Percentiles rank a stretch among this genome's conserved stretches.
Conservation (phyloP, 2,329 filamentous ascomycete species). For the Fusarium phyllophilum region DNA sequence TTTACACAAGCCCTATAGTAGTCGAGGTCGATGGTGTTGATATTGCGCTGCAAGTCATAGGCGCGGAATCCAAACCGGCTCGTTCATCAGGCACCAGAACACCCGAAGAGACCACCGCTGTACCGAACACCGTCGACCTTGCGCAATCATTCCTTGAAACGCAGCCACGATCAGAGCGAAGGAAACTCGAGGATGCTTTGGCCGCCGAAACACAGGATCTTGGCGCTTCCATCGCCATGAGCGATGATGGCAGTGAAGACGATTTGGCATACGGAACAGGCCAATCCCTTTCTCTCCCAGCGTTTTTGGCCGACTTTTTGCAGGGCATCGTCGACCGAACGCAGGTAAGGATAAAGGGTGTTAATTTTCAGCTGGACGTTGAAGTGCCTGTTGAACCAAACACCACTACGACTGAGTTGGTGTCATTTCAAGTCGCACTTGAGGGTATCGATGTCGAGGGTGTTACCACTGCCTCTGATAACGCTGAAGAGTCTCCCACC, state of each 20-base stretch:
- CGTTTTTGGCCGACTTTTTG: constrained; percentile 76
- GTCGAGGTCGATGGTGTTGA: constrained; percentile 86
- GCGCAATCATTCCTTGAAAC: constrained; percentile 82
- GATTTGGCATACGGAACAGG: constrained; percentile 74
- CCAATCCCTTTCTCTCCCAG: constrained; percentile 73
- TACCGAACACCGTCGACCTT: constrained; percentile 77
- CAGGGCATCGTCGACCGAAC: constrained; percentile 79
- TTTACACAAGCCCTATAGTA: constrained; percentile 84
- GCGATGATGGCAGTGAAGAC: constrained; percentile 71
- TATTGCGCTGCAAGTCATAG: constrained; percentile 69
- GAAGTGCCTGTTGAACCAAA: constrained; percentile 62
- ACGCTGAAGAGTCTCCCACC: constrained; percentile 47
- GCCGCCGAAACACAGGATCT: constrained; percentile 70
- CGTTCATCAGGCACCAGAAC: constrained; percentile 54
- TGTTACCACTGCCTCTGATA: constrained; percentile 59
- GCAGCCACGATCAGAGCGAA: constrained; percentile 72
- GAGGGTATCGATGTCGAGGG: constrained; percentile 74
- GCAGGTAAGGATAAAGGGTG: constrained; percentile 71
- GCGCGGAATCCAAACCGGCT: constrained; percentile 43
- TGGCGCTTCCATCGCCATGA: constrained; percentile 68
- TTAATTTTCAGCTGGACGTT: constrained; percentile 74
- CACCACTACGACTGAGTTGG: constrained; percentile 60
- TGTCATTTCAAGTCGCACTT: constrained; percentile 73
- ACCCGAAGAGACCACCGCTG: constrained; percentile 47
- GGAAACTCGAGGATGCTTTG: constrained; percentile 75